Conservation (phyloP, 495 filamentous ascomycete species). For the Penicillium bialowiezense region DNA sequence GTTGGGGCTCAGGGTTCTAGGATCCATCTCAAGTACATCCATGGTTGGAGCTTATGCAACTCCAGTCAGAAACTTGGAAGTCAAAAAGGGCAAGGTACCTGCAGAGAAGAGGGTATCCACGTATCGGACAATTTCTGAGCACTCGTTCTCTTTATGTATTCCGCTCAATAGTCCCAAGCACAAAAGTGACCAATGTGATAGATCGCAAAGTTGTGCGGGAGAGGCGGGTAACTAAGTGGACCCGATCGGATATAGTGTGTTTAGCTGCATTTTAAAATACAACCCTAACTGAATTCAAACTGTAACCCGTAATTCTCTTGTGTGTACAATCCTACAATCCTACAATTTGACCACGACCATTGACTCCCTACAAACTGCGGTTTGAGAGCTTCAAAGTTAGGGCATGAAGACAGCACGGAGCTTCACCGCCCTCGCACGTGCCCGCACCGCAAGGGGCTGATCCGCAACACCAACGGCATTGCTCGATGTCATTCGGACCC, state of each 20-base stretch:
- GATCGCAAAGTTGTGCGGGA: neutral
- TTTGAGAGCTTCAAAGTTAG: no score
- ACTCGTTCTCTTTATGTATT: constrained; percentile 16
- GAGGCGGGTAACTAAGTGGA: neutral
- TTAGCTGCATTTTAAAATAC: neutral
- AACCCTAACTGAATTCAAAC: neutral
- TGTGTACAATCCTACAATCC: no score
- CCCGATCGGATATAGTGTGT: neutral
- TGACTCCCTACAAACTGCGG: no score
- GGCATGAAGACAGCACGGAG: no score
- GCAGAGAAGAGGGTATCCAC: constrained; percentile 8
- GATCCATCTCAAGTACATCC: constrained; percentile 8
- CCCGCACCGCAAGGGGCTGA: neutral
- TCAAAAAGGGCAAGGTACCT: constrained; percentile 21
- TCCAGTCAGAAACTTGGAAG: neutral
- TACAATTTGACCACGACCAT: no score
- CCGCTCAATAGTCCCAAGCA: constrained; percentile 10
- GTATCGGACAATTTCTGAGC: constrained; percentile 21
- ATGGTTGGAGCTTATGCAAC: constrained; percentile 21
- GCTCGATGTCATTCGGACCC: neutral
- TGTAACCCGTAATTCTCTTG: neutral
- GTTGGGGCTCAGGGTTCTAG: neutral
- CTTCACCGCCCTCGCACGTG: constrained; percentile 10
- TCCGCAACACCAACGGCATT: no score
- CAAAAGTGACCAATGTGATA: neutral